Evolutionary conservation across 1,139 yeast genomes (phyloP), one percentile per base, ranked within the genome.

Genomic region (Debaryomyces robertsiae): DNA sequence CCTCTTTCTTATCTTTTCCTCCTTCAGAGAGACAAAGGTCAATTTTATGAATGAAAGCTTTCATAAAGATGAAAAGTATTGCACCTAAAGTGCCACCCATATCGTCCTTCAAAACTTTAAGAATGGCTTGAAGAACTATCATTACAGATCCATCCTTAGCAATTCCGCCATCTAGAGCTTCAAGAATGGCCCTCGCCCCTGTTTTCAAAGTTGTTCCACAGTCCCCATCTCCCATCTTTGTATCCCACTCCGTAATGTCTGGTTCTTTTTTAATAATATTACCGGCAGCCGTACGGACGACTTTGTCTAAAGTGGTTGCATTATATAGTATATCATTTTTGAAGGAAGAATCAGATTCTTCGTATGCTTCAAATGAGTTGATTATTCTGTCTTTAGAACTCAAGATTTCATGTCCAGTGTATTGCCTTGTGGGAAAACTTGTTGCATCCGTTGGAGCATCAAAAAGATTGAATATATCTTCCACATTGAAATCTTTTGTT

Each of bases 21-120:
- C 48, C 47, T 10, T 44, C 40, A 37, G 48, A 46, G 32, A 61
- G 29, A 47, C 30, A 52, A 32, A 18, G 48, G 47, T 43, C 65
- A 60, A 40, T 65, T 16, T 65, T 57, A 41, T 65, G 63, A 32
- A 67, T 61, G 11, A 73, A 60, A 6, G 79, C 70, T 25, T 75
- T 67, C 45, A 73, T 61, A 44, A 67, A 75, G 30, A 75, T 75
- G 41, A 70, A 75, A 32, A 72, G 59, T 33, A 75, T 65, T 1
- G 78, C 80, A 3, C 79, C 80, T 28, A 73, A 61, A 9, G 81
- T 75, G 11, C 81, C 81, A n/a, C 81, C 80, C 81, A 75, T 75
- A 41, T 67, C 67, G 38, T 72, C 74, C 36, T 74, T 72, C 31
- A 75, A 66, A 23, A 72, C 62, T 16, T 63, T 54, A 22, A 63